Conservation (phyloP, 2,329 filamentous ascomycete species). For the Zelopaecilomyces penicillatus region DNA sequence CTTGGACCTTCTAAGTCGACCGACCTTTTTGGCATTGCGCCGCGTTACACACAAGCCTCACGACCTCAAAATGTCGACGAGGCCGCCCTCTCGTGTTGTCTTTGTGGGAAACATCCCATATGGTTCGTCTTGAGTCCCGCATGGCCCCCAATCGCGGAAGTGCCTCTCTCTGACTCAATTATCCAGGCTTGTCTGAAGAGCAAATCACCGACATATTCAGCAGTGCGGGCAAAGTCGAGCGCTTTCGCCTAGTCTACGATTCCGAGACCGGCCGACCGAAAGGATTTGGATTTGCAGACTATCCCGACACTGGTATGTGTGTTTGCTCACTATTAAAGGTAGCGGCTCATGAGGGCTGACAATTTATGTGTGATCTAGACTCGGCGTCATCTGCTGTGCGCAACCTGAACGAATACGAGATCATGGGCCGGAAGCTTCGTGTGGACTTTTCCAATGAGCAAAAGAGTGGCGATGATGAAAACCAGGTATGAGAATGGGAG, state of each 20-base stretch:
- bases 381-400: slow-evolving; percentile 88
- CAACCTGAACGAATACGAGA: slow-evolving; percentile 90
- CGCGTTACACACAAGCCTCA: slow-evolving; percentile 2
- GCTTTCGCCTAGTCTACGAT: slow-evolving; percentile 91
- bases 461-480: slow-evolving; percentile 55
- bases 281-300: slow-evolving; percentile 95
- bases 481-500: slow-evolving; percentile 10
- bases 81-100: slow-evolving; percentile 69
- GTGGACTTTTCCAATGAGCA: slow-evolving; percentile 96
- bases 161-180: slow-evolving; percentile 13
- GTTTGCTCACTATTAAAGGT: not conserved
- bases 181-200: slow-evolving; percentile 84
- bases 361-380: slow-evolving; percentile 30
- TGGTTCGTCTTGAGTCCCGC: slow-evolving; percentile 37
- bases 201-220: slow-evolving; percentile 92
- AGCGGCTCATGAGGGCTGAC: slow-evolving; percentile 11
- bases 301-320: slow-evolving; percentile 70
- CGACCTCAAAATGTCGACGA: slow-evolving; percentile 50
- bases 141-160: not conserved
- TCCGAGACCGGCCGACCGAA: slow-evolving; percentile 90
- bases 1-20: too few species aligned
- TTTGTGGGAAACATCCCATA: slow-evolving; percentile 86
- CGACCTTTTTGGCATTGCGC: too few species aligned
- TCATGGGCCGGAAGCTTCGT: slow-evolving; percentile 87
- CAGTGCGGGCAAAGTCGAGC: slow-evolving; percentile 80